Evolutionary conservation across 805 yeast genomes (phyloP).

Genomic region (Wickerhamomyces xylosicus): DNA sequence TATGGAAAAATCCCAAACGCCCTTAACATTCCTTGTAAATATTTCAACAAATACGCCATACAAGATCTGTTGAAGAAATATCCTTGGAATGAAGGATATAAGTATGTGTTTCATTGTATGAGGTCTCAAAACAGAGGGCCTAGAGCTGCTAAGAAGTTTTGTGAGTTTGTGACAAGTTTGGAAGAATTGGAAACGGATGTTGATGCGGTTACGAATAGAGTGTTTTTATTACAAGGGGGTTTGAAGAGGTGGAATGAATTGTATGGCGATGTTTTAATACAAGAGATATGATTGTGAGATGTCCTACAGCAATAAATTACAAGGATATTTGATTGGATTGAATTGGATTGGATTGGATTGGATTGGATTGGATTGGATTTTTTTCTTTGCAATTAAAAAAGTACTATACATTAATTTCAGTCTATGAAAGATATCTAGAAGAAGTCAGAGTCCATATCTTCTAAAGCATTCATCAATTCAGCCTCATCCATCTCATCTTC

Average conservation of each 20-base stretch:
- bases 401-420: neutral
- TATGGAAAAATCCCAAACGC: constrained; percentile 8
- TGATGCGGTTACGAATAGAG: neutral
- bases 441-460: constrained; percentile 18
- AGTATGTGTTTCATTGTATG: constrained; percentile 17
- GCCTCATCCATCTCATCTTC: constrained; percentile 13
- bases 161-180: neutral
- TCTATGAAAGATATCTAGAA: no score
- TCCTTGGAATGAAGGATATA: constrained; percentile 1
- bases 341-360: no score
- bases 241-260: constrained; percentile 14
- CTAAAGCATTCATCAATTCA: constrained; percentile 16
- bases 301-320: no score
- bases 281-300: neutral
- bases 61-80: constrained; percentile 1
- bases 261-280: constrained; percentile 11
- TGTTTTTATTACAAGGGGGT: constrained; percentile 15
- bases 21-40: constrained; percentile 8
- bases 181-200: neutral
- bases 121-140: constrained; percentile 17
- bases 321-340: no score
- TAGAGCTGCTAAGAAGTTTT: constrained; percentile 6
- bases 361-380: no score
- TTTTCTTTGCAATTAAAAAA: neutral
- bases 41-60: constrained; percentile 2